Evolutionary conservation across 139 green algal species (phyloP).

Genomic region (Monoraphidium neglectum): DNA sequence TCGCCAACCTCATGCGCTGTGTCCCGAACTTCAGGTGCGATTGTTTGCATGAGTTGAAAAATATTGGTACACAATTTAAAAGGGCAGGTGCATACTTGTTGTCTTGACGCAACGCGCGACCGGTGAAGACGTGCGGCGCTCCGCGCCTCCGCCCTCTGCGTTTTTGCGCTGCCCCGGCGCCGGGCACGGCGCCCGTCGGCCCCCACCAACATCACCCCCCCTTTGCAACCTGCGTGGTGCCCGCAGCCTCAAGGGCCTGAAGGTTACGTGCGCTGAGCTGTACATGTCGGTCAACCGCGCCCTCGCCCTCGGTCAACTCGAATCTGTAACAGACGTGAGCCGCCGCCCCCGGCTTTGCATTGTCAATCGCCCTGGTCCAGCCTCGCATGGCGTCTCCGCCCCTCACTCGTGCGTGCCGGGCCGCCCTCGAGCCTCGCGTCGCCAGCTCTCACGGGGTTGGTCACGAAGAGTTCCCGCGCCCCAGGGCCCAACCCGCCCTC

Average conservation of each 20-base stretch:
- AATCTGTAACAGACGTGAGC: constrained; percentile 17
- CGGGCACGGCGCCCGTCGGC: neutral
- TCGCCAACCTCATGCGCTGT: too few relatives aligned
- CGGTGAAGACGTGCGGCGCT: too few relatives aligned
- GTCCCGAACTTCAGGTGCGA: neutral
- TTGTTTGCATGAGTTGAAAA: neutral
- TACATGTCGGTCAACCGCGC: constrained; percentile 31
- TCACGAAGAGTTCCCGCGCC: too few relatives aligned
- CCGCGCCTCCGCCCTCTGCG: too few relatives aligned
- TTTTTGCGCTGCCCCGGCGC: too few relatives aligned
- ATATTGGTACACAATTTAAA: neutral
- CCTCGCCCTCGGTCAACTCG: constrained; percentile 9
- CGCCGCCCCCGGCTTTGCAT: neutral
- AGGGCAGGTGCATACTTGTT: too few relatives aligned
- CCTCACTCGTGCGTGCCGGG: too few relatives aligned
- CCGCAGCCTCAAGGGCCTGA: constrained; percentile 2
- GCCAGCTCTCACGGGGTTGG: too few relatives aligned
- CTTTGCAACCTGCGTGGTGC: neutral
- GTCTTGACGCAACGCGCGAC: too few relatives aligned
- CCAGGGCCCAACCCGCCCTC: too few relatives aligned
- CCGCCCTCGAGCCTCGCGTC: too few relatives aligned
- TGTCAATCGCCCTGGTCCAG: neutral
- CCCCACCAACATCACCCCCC: constrained; percentile 3
- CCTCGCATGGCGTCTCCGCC: too few relatives aligned
- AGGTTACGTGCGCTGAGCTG: constrained; percentile 6